Percentiles rank a stretch among this genome's conserved stretches.
Evolutionary conservation across 2,329 filamentous ascomycete species (phyloP).

Genomic region (Diplodia mutila): DNA sequence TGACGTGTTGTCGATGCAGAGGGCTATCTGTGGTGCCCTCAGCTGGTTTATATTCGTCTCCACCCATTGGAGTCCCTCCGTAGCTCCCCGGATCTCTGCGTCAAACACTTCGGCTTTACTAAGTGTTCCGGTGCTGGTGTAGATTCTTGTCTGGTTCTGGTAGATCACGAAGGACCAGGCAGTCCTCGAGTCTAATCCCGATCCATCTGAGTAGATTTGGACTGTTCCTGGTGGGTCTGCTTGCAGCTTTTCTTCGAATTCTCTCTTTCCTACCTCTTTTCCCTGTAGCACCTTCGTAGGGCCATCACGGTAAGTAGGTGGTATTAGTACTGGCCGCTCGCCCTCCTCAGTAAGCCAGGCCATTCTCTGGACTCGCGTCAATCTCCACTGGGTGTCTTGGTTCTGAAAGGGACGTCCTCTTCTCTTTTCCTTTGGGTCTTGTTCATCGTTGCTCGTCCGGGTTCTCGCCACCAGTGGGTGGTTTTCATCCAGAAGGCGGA

Average conservation of each 20-base stretch:
- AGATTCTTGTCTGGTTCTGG: not conserved
- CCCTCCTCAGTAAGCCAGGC: not conserved
- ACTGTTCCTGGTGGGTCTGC: not conserved
- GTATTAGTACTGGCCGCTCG: not conserved
- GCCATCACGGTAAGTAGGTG: not conserved
- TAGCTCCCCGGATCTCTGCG: not conserved
- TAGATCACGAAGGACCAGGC: not conserved
- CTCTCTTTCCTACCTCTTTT: not conserved
- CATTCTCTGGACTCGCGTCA: not conserved
- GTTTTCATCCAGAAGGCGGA: not conserved
- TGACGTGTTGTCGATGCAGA: not conserved
- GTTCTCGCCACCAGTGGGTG: not conserved
- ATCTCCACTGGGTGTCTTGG: not conserved
- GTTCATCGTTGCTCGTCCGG: too few relatives aligned
- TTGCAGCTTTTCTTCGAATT: not conserved
- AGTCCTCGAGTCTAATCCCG: not conserved
- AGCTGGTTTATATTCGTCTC: not conserved
- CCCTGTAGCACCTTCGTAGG: not conserved
- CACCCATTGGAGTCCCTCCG: not conserved
- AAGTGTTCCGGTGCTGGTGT: not conserved
- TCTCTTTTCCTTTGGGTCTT: not conserved
- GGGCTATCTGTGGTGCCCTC: not conserved
- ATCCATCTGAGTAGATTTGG: slow-evolving; percentile 5
- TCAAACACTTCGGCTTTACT: not conserved
- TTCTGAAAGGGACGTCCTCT: not conserved